These are phyloP conservation scores for Melampsora larici-populina DNA, from an alignment of 1,284 basidiomycete genomes.

Conservation along the genomic window DNA sequence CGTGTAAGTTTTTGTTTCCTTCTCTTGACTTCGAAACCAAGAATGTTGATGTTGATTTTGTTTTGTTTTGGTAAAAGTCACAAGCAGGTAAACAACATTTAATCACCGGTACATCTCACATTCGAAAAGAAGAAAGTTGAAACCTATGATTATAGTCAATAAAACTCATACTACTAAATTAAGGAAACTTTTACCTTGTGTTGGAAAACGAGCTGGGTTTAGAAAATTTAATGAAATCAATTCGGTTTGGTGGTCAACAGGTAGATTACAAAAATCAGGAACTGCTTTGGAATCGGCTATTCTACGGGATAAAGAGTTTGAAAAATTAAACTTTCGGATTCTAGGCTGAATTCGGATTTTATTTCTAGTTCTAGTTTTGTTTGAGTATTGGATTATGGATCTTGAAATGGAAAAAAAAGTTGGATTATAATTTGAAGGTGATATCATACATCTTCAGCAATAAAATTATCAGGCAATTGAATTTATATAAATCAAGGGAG, in stretches of 20 bases:
- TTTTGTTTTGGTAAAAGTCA: not conserved
- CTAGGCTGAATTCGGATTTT: too few species aligned
- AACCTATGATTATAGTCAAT: constrained; percentile 38
- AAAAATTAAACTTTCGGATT: not conserved
- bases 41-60: not conserved
- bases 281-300: constrained; percentile 11
- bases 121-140: constrained; percentile 1
- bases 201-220: constrained; percentile 23
- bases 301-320: not conserved
- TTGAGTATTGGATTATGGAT: too few species aligned
- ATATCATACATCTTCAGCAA: too few species aligned
- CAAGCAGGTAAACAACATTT: constrained; percentile 39
- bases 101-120: constrained; percentile 27
- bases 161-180: not conserved
- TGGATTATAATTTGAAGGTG: too few species aligned
- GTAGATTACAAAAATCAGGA: constrained; percentile 21
- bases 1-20: constrained; percentile 5
- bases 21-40: too few species aligned
- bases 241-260: constrained; percentile 36
- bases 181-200: constrained; percentile 25
- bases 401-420: too few species aligned
- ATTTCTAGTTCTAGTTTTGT: too few species aligned
- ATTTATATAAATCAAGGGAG: too few species aligned
- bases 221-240: constrained; percentile 29
- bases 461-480: too few species aligned